phyloP scores from a whole-genome alignment of 31 red algal genomes.

The Porphyra umbilicalis region DNA sequence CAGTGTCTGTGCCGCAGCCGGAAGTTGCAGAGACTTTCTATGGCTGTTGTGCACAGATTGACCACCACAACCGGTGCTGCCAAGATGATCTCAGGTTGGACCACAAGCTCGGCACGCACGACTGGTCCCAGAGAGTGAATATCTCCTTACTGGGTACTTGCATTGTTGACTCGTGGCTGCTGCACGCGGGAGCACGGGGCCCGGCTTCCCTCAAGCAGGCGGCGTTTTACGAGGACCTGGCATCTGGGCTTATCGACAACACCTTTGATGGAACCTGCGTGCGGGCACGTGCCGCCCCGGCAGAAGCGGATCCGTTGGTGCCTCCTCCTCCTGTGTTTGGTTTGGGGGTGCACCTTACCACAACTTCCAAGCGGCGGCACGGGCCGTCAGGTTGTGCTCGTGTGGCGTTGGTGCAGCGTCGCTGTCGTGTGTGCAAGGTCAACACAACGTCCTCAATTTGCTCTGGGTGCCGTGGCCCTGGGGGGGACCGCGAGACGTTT shows the following conservation, averaged over 20 bases:
- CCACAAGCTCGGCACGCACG: slow-evolving; percentile 12
- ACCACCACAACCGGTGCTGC: slow-evolving; percentile 19
- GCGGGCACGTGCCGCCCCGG: too few relatives aligned
- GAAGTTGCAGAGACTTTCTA: slow-evolving; percentile 10
- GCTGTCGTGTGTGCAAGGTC: too few relatives aligned
- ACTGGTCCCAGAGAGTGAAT: neutral
- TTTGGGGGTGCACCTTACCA: too few relatives aligned
- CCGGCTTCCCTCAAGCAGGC: neutral
- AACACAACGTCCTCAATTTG: too few relatives aligned
- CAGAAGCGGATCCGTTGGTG: neutral
- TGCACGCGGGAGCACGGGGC: neutral
- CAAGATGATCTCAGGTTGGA: slow-evolving; percentile 22
- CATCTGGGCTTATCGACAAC: neutral
- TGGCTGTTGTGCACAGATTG: slow-evolving; percentile 15
- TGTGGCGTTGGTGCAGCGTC: too few relatives aligned
- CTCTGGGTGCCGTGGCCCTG: too few relatives aligned
- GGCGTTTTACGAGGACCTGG: neutral
- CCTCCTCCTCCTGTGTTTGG: too few relatives aligned
- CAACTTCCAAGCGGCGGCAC: too few relatives aligned
- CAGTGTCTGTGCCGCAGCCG: neutral
- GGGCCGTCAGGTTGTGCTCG: too few relatives aligned
- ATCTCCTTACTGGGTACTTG: slow-evolving; percentile 11
- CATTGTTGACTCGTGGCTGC: slow-evolving; percentile 13
- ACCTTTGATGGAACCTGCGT: neutral
- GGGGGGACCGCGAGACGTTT: too few relatives aligned